Percentiles rank a stretch among this genome's conserved stretches.
These are phyloP conservation scores for Pseudozyma thailandica DNA, from an alignment of 1,284 basidiomycete genomes.

Conservation along the genomic window DNA sequence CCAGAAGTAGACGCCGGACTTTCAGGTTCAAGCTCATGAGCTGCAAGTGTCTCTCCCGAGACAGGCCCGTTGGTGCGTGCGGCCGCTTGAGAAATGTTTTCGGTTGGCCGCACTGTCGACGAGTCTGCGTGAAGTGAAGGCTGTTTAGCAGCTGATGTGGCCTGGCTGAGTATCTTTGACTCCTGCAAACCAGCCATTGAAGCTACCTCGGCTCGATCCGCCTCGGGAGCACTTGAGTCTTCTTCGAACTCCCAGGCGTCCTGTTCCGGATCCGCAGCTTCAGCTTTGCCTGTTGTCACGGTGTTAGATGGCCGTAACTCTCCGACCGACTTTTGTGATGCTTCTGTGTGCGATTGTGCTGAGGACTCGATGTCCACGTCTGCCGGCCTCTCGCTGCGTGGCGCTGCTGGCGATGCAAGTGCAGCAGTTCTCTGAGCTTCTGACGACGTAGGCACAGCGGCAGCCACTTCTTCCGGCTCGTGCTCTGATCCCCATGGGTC, in stretches of 20 bases:
- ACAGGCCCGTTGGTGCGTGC: no score
- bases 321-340: no score
- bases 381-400: not conserved
- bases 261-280: constrained; percentile 9
- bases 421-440: not conserved
- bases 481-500: constrained; percentile 22
- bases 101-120: not conserved
- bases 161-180: no score
- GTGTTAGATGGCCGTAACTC: no score
- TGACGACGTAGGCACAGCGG: not conserved
- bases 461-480: not conserved
- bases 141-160: no score
- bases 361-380: not conserved
- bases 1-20: not conserved
- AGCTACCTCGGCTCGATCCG: constrained; percentile 18
- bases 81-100: no score
- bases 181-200: constrained; percentile 2
- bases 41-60: no score
- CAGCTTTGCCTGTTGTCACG: not conserved
- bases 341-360: not conserved
- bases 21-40: not conserved
- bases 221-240: constrained; percentile 27
- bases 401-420: not conserved
- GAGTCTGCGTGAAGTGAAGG: no score
- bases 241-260: constrained; percentile 48